Base-by-base conservation (phyloP, 768 basidiomycete species). In the Clitopilus hobsonii region DNA sequence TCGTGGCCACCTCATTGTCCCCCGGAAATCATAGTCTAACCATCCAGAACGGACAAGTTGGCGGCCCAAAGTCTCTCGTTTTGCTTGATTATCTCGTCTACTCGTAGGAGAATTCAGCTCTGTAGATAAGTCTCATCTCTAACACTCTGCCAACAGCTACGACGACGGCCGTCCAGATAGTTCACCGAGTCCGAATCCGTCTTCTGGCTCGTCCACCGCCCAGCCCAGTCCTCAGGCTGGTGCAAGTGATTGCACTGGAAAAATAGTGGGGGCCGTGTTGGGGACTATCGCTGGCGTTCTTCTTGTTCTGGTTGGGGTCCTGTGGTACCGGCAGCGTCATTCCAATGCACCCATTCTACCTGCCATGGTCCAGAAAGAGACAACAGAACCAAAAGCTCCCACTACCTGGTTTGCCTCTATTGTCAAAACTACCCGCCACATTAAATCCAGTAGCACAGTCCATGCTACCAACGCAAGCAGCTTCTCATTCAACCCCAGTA, bases 51-150 rank as follows among this genome's bases (percentile, higher is more conserved):
- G 72, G 74, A 7, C 61, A 66, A 32, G 38, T 55, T 22, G 60
- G 58, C 32, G 71, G 68, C 6, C 48, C 49, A 29, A 60, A 60
- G 16, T 70, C 74, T 0, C 58, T 71, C 2, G 49, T 71, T 0
- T 55, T 75, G 22, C 58, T 79, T 5, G 77, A 78, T 60, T 67
- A 68, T 30, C 69, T 78, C 52, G 60, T 74, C 10, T 78, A 78
- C 59, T 64, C 71, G 75, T 75, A 49, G 36, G 71, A 55, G 45
- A 13, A 20, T 16, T 24, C 30, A 5, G 14, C 52, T 38, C 11
- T 16, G 10, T 14, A 50, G 5, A 14, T 18, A 30, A 6, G 14
- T 22, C 1, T n/a, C 29, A 36, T 51, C n/a, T 28, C 23, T 32
- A 8, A 28, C 24, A 49, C 16, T 8, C 13, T 0, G 20, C 14